Percentiles rank a stretch among this genome's conserved stretches.
These are phyloP conservation scores for Ceratocystis destructans DNA, from an alignment of 2,329 filamentous ascomycete genomes.

Conservation along the genomic window DNA sequence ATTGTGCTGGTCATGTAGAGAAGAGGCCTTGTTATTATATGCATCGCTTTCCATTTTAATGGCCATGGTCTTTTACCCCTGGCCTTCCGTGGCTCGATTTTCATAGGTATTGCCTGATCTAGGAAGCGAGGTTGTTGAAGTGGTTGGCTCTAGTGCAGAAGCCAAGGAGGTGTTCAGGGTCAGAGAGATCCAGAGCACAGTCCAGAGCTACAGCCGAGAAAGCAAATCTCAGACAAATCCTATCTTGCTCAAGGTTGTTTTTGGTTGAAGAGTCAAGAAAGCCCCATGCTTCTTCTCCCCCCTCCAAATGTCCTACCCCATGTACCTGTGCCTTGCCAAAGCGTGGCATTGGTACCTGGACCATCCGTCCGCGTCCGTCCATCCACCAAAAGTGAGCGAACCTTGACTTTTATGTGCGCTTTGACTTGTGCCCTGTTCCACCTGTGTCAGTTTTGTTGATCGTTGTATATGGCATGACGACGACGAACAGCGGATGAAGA, in stretches of 20 bases:
- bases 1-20: background rate
- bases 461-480: conserved; percentile 6
- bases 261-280: background rate
- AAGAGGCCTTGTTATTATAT: background rate
- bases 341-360: conserved; percentile 8
- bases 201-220: background rate
- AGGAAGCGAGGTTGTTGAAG: conserved; percentile 1
- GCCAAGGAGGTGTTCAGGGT: background rate
- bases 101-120: background rate
- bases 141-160: background rate
- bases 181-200: background rate
- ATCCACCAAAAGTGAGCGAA: conserved; percentile 7
- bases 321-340: background rate
- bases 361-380: conserved; percentile 1
- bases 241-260: background rate
- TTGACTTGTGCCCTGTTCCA: conserved; percentile 1
- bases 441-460: conserved; percentile 6
- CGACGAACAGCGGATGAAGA: background rate
- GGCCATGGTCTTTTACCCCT: background rate
- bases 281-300: background rate
- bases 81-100: background rate
- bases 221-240: conserved; percentile 7
- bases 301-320: conserved; percentile 2
- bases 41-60: background rate
- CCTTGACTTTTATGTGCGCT: background rate